phyloP scores from a whole-genome alignment of 2,329 filamentous ascomycete genomes.

The Xylariaceae sp. region DNA sequence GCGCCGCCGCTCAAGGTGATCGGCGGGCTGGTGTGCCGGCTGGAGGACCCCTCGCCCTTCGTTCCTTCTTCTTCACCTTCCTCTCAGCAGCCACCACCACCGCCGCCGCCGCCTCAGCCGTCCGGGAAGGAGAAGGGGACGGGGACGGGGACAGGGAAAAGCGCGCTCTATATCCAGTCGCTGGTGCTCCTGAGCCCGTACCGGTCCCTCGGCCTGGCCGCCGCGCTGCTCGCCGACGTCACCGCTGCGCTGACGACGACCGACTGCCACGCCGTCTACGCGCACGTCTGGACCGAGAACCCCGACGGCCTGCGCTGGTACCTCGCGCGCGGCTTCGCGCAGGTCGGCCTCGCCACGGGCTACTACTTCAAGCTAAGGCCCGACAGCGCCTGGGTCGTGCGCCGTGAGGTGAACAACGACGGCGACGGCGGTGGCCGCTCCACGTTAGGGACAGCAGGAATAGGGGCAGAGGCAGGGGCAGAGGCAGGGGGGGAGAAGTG shows the following conservation, averaged over 20 bases:
- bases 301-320: constrained; percentile 59
- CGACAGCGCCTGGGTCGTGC: constrained; percentile 53
- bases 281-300: constrained; percentile 63
- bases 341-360: constrained; percentile 38
- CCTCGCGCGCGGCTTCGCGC: constrained; percentile 46
- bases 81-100: neutral
- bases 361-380: constrained; percentile 59
- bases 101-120: neutral
- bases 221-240: constrained; percentile 48
- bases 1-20: constrained; percentile 40
- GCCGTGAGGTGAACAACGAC: constrained; percentile 30
- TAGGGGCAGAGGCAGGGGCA: too few relatives aligned
- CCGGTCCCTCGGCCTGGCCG: constrained; percentile 50
- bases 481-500: too few relatives aligned
- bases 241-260: constrained; percentile 30
- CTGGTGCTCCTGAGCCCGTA: constrained; percentile 57
- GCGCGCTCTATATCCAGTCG: constrained; percentile 57
- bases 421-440: too few relatives aligned
- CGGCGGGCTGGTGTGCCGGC: constrained; percentile 55
- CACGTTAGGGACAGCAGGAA: too few relatives aligned
- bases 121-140: constrained; percentile 10
- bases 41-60: constrained; percentile 44
- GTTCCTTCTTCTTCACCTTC: constrained; percentile 11
- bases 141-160: constrained; percentile 26
- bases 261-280: constrained; percentile 42